Evolutionary conservation across 257 asterid genomes (phyloP), one percentile per base, ranked within the genome.

Genomic region (Fraxinus cuspidata): DNA sequence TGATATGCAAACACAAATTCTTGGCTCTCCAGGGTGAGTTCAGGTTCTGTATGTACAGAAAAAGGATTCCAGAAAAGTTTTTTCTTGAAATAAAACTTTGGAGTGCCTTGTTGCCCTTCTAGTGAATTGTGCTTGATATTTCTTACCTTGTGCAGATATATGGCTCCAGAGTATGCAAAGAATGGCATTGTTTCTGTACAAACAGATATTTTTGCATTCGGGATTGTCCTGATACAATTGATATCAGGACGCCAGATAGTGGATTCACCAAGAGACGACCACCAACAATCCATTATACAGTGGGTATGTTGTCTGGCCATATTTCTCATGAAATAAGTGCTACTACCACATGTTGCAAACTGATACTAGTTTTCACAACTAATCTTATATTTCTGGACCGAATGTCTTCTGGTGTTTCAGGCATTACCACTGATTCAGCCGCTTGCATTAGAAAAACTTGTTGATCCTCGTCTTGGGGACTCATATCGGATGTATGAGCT

Each of bases 161-260:
- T 85, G 23, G 96, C 96, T 40, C 97, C 96, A 5, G 97, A 90
- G 63, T 89, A 83, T 79, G 84, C 86, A 38, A 92, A 90, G 78
- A 85, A 86, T 8, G 91, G 91, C 32, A 73, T 70, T 28, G 86
- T 84, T 58, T 90, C 96, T 21, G 82, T 78, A 37, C 75, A 85
- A 71, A 92, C 96, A 3, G 97, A 92, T 81, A 84, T 84, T 64
- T 92, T 80, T 29, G 84, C 94, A 77, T 89, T 84, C 34, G 97
- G 97, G 29, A 84, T 92, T 70, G 84, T 92, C 70, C 80, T 92
- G 82, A 83, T 92, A 81, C 96, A 92, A 47, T 79, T 92, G 75
- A 85, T 90, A 67, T 87, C 97, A 12, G 96, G 97, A 40, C 90
- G 86, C 34, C 87, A 75, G 74, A 85, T 80, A 5, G 80, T 84